Evolutionary conservation across 305 asterid genomes (phyloP).

Genomic region (Lippia alba): DNA sequence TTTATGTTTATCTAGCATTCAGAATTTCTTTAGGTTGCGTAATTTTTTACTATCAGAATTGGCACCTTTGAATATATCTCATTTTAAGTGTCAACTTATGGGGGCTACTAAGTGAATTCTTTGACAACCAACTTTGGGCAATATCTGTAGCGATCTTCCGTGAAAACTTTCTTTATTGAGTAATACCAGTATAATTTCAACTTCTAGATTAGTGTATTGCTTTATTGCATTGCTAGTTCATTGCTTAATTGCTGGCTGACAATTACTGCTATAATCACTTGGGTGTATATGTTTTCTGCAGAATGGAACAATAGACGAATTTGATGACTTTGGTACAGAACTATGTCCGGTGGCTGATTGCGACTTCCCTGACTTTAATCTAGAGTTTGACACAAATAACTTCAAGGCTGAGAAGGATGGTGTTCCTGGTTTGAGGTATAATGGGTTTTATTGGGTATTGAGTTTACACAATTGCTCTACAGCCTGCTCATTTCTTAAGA

Average conservation of each 20-base stretch:
- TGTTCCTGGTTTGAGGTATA: constrained; percentile 56
- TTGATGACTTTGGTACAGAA: constrained; percentile 52
- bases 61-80: constrained; percentile 14
- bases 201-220: background rate
- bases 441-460: constrained; percentile 7
- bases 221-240: constrained; percentile 15
- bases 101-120: background rate
- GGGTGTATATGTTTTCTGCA: constrained; percentile 40
- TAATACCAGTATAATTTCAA: constrained; percentile 1
- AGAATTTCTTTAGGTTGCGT: background rate
- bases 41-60: constrained; percentile 17
- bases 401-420: constrained; percentile 41
- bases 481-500: background rate
- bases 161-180: background rate
- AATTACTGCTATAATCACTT: constrained; percentile 20
- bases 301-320: constrained; percentile 45
- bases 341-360: constrained; percentile 46
- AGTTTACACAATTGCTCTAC: background rate
- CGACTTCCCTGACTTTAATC: constrained; percentile 41
- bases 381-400: constrained; percentile 44
- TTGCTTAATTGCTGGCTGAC: constrained; percentile 10
- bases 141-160: constrained; percentile 17
- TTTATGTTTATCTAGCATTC: constrained; percentile 13
- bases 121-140: constrained; percentile 14
- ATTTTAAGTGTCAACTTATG: background rate